phyloP scores from a whole-genome alignment of 1,284 basidiomycete species.

The Filobasidium uniguttulatum region DNA sequence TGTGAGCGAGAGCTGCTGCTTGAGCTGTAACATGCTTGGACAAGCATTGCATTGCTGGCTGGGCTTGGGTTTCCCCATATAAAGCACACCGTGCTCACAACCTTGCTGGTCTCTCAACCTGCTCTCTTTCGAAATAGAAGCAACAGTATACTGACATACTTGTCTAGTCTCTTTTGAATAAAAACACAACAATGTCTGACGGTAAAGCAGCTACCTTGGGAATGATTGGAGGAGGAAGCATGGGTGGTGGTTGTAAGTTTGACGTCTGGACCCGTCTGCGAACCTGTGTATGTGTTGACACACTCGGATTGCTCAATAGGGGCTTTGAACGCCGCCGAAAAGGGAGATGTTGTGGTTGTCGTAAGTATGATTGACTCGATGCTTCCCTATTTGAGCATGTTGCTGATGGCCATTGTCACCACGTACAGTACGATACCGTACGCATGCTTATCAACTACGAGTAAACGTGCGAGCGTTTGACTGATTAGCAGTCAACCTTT shows the following conservation, averaged over 20 bases:
- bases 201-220: background rate
- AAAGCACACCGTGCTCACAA: no score
- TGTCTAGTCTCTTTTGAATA: no score
- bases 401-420: background rate
- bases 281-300: background rate
- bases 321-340: background rate
- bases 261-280: no score
- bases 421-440: background rate
- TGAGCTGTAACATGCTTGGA: no score
- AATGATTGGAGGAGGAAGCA: slow-evolving; percentile 2
- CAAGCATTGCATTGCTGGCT: no score
- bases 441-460: background rate
- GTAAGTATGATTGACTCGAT: background rate
- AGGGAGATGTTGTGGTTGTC: background rate
- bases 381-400: background rate
- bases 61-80: no score
- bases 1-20: no score
- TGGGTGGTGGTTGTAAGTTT: background rate
- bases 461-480: no score
- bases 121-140: no score
- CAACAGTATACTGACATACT: no score
- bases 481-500: background rate
- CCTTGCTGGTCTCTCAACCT: no score
- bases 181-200: no score
- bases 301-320: background rate